Percentiles rank a stretch among this genome's conserved stretches.
phyloP scores from a whole-genome alignment of 139 green algal genomes.

The Trebouxia sp. region DNA sequence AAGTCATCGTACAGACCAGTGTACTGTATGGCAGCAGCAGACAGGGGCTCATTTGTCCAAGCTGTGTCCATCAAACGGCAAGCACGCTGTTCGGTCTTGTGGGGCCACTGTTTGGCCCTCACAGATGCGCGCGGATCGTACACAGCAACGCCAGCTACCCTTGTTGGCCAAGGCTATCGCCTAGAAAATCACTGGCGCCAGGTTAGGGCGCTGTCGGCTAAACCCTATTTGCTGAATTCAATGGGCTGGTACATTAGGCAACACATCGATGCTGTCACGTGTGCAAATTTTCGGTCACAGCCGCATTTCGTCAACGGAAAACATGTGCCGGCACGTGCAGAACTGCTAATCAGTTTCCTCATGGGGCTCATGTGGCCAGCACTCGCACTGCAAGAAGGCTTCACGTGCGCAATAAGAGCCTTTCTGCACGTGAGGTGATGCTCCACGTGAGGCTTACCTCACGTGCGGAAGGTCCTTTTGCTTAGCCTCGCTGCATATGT shows the following conservation, averaged over 20 bases:
- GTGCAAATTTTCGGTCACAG: too few species aligned
- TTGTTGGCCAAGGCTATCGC: neutral
- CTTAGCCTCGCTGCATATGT: too few species aligned
- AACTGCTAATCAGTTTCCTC: too few species aligned
- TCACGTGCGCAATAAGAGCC: neutral
- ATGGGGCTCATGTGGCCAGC: too few species aligned
- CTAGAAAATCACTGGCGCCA: neutral
- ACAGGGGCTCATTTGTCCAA: constrained; percentile 16
- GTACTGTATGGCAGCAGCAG: neutral
- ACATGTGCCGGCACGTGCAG: neutral
- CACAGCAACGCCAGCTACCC: neutral
- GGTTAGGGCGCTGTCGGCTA: neutral
- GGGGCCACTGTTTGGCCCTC: neutral
- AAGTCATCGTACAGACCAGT: constrained; percentile 17
- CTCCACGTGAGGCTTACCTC: neutral
- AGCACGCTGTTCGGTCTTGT: neutral
- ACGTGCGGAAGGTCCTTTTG: neutral
- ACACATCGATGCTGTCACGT: too few species aligned
- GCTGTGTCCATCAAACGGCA: constrained; percentile 17
- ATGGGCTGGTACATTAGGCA: too few species aligned
- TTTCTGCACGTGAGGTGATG: too few species aligned
- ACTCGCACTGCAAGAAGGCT: too few species aligned
- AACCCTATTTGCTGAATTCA: too few species aligned
- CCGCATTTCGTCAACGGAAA: too few species aligned
- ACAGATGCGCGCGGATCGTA: too few species aligned